Conservation (phyloP, 2,329 filamentous ascomycete species). For the Phaeosphaeria sp. region DNA sequence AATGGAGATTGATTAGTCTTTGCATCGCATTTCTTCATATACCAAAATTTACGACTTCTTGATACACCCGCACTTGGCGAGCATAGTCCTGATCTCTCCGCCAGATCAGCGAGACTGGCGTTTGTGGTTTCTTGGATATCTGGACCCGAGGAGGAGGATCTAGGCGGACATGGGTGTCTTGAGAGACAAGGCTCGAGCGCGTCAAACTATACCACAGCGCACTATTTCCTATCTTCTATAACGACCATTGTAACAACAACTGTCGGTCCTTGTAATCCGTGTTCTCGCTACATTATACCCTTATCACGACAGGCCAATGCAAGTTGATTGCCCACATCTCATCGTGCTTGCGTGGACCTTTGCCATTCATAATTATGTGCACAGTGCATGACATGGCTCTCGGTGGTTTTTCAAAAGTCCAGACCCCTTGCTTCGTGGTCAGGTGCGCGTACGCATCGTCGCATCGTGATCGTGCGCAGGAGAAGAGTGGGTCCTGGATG, state of each 20-base stretch:
- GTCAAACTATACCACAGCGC: constrained; percentile 12
- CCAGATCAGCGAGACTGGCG: constrained; percentile 32
- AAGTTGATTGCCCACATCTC: constrained; percentile 1
- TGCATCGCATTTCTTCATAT: constrained; percentile 10
- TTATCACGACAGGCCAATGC: constrained; percentile 23
- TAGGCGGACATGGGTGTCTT: constrained; percentile 1
- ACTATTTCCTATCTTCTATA: constrained; percentile 9
- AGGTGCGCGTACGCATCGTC: not conserved
- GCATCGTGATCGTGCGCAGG: constrained; percentile 2
- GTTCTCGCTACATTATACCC: constrained; percentile 26
- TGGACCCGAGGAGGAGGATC: constrained; percentile 1
- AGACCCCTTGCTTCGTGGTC: not conserved
- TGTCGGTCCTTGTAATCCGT: constrained; percentile 18
- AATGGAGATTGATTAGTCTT: constrained; percentile 49
- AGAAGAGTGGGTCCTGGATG: not conserved
- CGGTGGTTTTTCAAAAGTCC: not conserved
- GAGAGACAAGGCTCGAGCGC: not conserved
- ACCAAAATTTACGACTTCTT: constrained; percentile 30
- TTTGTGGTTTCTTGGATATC: constrained; percentile 23
- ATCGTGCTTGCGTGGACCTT: not conserved
- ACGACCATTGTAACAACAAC: constrained; percentile 24
- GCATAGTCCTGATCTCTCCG: constrained; percentile 35
- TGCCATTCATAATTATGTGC: not conserved
- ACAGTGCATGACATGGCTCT: not conserved
- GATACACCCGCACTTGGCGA: constrained; percentile 31